Evolutionary conservation across 2,329 filamentous ascomycete species (phyloP).

Genomic region (Rhytidhysteron rufulum): DNA sequence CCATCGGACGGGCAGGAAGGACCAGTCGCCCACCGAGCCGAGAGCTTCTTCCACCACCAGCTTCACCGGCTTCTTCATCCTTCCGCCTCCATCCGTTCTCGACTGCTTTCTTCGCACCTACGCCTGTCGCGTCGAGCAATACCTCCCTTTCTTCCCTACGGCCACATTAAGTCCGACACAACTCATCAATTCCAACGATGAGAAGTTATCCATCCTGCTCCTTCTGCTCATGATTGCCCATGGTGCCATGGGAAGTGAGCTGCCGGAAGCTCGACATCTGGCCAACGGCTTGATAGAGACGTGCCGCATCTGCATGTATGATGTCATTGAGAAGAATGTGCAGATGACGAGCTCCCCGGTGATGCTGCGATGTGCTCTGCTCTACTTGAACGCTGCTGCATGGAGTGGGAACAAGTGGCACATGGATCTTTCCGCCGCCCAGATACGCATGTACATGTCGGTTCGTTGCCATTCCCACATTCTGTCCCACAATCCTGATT

Average conservation of each 20-base stretch:
- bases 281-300: slow-evolving; percentile 7
- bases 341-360: slow-evolving; percentile 3
- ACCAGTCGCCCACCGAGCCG: background rate
- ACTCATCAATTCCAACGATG: slow-evolving; percentile 2
- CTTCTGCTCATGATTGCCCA: slow-evolving; percentile 7
- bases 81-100: too few relatives aligned
- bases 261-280: slow-evolving; percentile 4
- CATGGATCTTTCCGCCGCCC: slow-evolving; percentile 4
- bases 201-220: slow-evolving; percentile 3
- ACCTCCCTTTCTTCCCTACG: slow-evolving; percentile 5
- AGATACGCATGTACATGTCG: slow-evolving; percentile 5
- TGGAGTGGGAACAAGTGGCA: too few relatives aligned
- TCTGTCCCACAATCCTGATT: too few relatives aligned
- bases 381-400: too few relatives aligned
- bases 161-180: background rate
- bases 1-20: background rate
- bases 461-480: too few relatives aligned
- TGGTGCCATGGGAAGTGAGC: slow-evolving; percentile 5
- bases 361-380: background rate
- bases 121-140: slow-evolving; percentile 5
- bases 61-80: too few relatives aligned
- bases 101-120: slow-evolving; percentile 5
- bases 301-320: too few relatives aligned
- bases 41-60: background rate
- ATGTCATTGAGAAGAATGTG: slow-evolving; percentile 8